Base-by-base conservation (phyloP, 495 filamentous ascomycete species). In the Neurospora sp. region DNA sequence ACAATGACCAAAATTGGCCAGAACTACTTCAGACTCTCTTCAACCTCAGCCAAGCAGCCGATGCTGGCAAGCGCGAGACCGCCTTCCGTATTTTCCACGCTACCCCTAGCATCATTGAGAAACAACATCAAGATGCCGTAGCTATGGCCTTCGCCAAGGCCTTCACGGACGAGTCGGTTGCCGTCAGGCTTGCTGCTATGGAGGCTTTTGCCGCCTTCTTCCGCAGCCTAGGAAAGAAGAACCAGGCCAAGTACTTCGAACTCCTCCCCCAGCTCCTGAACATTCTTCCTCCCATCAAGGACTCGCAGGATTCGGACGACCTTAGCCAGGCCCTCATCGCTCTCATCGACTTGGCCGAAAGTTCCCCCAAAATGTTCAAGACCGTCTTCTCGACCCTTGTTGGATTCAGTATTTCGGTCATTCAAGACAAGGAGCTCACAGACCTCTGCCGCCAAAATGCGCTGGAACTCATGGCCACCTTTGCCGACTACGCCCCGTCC, bases 181-280 rank as follows among this genome's bases (percentile, higher is more conserved):
- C 88, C 22, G 93, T 96, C 68, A 91, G 94, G 66, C 89, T 98
- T 73, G 90, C 95, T 41, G 94, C 96, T 70, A 95, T 98, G 91
- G 94, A 98, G 76, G 96, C 96, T 11, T 98, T 98, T 79, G 90
- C 96, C 16, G 91, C 95, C 1, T 97, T 98, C 83, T 99, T 98
- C 89, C 88, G 91, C 73, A 94, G 91, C 61, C 87, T 98, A 74
- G 84, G 85, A 76, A 97, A 96, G 85, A 96, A 94, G 79, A 87
- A 88, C 46, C 94, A 97, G 80, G 81, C 88, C 40, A 95, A 96
- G 79, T 98, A 96, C 83, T 95, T 93, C 80, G 81, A 85, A 3
- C 88, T 99, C 9, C 89, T 97, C 59, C 92, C 93, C 42, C 91
- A 96, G 69, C 89, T 98, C 38, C 89, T 99, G 40, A 97, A 97